phyloP scores from a whole-genome alignment of 129 eudicot genomes.

The Rutidosis leptorrhynchoides region DNA sequence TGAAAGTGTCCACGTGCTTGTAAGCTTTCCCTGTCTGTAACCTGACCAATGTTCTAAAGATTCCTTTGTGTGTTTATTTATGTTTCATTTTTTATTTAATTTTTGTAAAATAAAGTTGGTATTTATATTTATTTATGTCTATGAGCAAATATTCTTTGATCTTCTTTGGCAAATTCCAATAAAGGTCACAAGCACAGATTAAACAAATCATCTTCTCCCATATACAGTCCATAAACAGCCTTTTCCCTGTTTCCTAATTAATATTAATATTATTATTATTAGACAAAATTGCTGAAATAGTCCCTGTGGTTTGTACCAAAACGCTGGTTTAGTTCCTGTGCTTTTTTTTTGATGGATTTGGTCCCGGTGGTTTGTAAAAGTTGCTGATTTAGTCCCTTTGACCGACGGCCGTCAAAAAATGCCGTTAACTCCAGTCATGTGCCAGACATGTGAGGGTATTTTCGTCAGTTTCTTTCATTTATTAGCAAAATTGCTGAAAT shows the following conservation, averaged over 20 bases:
- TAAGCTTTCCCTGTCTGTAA: conserved; percentile 36
- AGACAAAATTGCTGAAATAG: no score
- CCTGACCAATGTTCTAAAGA: conserved; percentile 39
- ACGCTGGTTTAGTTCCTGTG: no score
- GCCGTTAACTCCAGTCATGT: no score
- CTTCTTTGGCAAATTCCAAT: conserved; percentile 43
- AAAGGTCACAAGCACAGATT: conserved; percentile 37
- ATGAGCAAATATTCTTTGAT: conserved; percentile 39
- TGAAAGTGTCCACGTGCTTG: conserved; percentile 39
- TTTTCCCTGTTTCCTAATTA: conserved; percentile 38
- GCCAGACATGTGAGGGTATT: no score
- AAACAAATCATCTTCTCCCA: conserved; percentile 41
- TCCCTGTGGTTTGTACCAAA: no score
- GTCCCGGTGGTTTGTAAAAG: no score
- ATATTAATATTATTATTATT: no score
- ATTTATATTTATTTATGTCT: conserved; percentile 21
- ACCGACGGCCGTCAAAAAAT: no score
- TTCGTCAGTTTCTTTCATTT: no score
- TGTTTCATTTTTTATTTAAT: background rate
- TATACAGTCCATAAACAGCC: conserved; percentile 52
- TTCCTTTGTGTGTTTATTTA: conserved; percentile 36
- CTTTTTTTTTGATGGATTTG: no score
- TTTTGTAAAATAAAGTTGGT: conserved; percentile 21
- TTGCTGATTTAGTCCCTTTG: no score
- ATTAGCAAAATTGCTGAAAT: no score